Evolutionary conservation across 208 protist genomes (phyloP), one percentile per base, ranked within the genome.

Genomic region (Acanthamoeba triangularis): DNA sequence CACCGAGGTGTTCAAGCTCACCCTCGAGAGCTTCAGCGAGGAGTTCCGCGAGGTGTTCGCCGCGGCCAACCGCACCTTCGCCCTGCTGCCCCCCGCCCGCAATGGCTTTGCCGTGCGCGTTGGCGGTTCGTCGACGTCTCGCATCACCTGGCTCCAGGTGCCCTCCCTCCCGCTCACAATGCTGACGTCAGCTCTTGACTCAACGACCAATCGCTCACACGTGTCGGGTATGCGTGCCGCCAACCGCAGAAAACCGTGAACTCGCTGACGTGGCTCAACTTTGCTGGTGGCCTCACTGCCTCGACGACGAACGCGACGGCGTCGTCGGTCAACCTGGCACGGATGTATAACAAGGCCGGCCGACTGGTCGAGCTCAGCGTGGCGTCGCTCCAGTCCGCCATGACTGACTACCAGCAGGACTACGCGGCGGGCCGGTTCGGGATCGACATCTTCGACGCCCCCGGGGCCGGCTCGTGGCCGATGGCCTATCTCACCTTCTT

Each of bases 361-460:
- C 25, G 8, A 14, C 33, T n/a, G 74, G 74, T 82, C 8, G 7
- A 49, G 18, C 74, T 49, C 41, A 54, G 7, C 30, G 74, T 49
- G 41, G 74, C 33, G 8, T 82, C 74, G 41, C 30, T 82, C 18
- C 74, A 54, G 18, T 11, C 74, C 2, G 74, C 74, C 74, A 82
- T 82, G 74, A 52, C 18, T 11, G 74, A 90, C 59, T 90, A 41
- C 84, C 41, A 59, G 49, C 11, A 87, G 10, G 18, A 49, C 11
- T 59, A 61, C 78, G 18, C 16, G 23, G 28, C 10, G 23, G 23
- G n/a, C 47, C 10, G 16, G 18, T 59, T 87, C 78, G 23, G 18
- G 23, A 65, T 90, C 37, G 59, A 90, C 84, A 90, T 90, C 30
- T 30, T 67, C 14, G 59, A 90, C n/a, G 84, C 84, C n/a, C 41